phyloP scores from a whole-genome alignment of 228 moss, liverwort and hornwort species.

The Sphagnum fallax region DNA sequence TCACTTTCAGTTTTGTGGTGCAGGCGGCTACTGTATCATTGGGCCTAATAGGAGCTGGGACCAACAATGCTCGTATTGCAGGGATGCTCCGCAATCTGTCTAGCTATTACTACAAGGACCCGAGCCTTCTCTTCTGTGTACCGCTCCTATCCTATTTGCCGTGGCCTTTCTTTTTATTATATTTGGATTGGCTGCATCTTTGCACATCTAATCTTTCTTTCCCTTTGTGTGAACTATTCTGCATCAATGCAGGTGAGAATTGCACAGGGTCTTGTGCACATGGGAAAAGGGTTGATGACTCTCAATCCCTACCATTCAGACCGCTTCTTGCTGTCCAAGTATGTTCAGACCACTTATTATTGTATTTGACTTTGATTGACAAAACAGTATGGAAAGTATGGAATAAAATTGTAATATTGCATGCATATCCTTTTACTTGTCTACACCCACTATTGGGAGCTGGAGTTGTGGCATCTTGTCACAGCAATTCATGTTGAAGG shows the following conservation, averaged over 20 bases:
- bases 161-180: too few species aligned
- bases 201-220: too few species aligned
- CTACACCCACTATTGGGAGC: too few species aligned
- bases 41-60: slow-evolving; percentile 96
- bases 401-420: too few species aligned
- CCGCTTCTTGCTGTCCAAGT: slow-evolving; percentile 94
- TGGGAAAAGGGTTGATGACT: slow-evolving; percentile 93
- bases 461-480: too few species aligned
- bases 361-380: too few species aligned
- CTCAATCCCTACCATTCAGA: slow-evolving; percentile 98
- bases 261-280: slow-evolving; percentile 98
- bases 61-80: slow-evolving; percentile 97
- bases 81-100: slow-evolving; percentile 99
- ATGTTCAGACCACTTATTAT: slow-evolving; percentile 8
- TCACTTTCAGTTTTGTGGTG: neutral
- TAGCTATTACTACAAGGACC: slow-evolving; percentile 98
- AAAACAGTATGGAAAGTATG: too few species aligned
- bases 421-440: too few species aligned
- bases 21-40: slow-evolving; percentile 95
- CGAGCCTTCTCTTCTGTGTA: slow-evolving; percentile 94
- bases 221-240: too few species aligned
- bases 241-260: slow-evolving; percentile 72
- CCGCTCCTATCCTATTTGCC: too few species aligned
- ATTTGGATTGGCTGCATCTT: too few species aligned
- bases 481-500: too few species aligned